Conservation (phyloP, 1,139 yeast genomes). For the Suhomyces atakaporum region DNA sequence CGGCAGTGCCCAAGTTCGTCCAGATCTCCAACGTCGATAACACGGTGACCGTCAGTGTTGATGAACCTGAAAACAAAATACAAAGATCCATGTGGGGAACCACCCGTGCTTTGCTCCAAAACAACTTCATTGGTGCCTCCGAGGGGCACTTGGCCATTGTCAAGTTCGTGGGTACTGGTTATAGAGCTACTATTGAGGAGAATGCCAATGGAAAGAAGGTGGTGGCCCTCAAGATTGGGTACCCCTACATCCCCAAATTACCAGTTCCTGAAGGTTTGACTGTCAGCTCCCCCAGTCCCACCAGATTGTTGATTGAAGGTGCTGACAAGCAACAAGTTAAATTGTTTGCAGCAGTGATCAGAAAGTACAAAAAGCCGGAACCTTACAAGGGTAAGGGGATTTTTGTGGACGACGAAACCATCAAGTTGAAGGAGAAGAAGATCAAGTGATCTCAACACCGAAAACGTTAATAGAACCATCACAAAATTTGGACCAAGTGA, state of each 20-base stretch:
- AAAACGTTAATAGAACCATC: too few relatives aligned
- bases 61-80: conserved; percentile 56
- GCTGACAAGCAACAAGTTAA: conserved; percentile 84
- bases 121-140: conserved; percentile 81
- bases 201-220: conserved; percentile 54
- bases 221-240: conserved; percentile 78
- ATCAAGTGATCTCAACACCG: conserved; percentile 74
- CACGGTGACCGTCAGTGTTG: conserved; percentile 55
- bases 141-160: conserved; percentile 91
- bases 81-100: conserved; percentile 98
- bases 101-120: conserved; percentile 72
- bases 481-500: too few relatives aligned
- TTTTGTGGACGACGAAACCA: conserved; percentile 87
- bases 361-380: conserved; percentile 92
- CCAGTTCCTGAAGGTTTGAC: conserved; percentile 77
- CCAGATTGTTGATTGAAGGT: conserved; percentile 84
- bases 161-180: conserved; percentile 95
- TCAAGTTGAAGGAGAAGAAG: conserved; percentile 87
- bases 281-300: conserved; percentile 83
- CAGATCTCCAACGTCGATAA: conserved; percentile 36
- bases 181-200: conserved; percentile 74
- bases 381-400: conserved; percentile 99
- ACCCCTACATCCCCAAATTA: conserved; percentile 65
- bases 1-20: conserved; percentile 76
- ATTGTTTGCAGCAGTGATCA: conserved; percentile 83